Evolutionary conservation across 176 grass and related monocot genomes (phyloP).

Genomic region (Cenchrus purpureus): DNA sequence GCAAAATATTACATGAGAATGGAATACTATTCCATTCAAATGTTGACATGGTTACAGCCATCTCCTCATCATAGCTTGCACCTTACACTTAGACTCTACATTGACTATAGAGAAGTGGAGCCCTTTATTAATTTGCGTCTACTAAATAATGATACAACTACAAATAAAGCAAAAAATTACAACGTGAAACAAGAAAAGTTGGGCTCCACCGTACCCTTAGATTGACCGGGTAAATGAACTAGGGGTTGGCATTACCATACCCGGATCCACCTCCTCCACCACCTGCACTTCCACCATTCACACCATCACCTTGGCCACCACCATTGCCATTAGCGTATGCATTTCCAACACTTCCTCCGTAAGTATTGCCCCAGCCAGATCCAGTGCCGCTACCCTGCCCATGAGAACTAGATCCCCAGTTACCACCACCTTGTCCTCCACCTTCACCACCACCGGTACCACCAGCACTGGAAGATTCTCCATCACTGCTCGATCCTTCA

Average conservation of each 20-base stretch:
- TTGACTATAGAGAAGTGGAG: neutral
- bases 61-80: neutral
- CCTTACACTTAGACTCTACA: neutral
- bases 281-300: neutral
- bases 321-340: constrained; percentile 15
- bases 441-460: no score
- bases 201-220: neutral
- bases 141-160: neutral
- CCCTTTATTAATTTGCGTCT: neutral
- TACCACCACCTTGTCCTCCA: no score
- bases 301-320: neutral
- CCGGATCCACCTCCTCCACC: constrained; percentile 18
- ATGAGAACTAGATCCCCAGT: no score
- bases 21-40: neutral
- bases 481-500: neutral
- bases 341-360: neutral
- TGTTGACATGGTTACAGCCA: neutral
- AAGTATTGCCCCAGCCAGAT: neutral
- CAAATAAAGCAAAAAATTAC: no score
- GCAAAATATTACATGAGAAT: neutral
- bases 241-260: neutral
- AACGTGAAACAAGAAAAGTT: neutral
- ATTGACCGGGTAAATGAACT: neutral
- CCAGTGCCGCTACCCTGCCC: no score
- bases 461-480: neutral